phyloP scores from a whole-genome alignment of 169 alveolate genomes.

The Plasmodium vivax region DNA sequence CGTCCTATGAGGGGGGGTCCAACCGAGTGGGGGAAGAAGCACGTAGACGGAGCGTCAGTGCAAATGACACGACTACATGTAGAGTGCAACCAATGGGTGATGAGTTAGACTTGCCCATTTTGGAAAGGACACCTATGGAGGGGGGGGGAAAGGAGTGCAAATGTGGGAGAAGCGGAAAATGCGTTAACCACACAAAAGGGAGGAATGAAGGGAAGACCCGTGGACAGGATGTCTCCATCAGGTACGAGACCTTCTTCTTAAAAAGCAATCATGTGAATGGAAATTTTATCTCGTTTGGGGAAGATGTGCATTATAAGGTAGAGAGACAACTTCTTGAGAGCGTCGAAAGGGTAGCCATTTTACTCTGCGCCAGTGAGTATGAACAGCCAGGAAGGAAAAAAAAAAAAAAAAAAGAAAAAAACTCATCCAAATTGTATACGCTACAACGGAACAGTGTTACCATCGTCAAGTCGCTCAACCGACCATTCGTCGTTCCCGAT shows the following conservation, averaged over 20 bases:
- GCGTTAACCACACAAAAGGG: neutral
- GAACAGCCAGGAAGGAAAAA: neutral
- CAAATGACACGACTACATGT: neutral
- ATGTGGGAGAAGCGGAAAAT: neutral
- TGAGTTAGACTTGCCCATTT: neutral
- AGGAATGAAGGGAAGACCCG: neutral
- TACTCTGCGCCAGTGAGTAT: conserved; percentile 13
- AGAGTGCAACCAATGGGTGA: neutral
- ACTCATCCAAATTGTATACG: neutral
- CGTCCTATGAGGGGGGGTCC: neutral
- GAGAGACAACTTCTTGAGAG: conserved; percentile 13
- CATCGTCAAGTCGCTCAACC: conserved; percentile 15
- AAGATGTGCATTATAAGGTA: conserved; percentile 30
- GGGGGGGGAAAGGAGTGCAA: neutral
- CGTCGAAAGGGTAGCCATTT: conserved; percentile 12
- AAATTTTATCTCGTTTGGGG: neutral
- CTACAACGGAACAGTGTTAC: neutral
- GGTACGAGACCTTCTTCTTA: conserved; percentile 11
- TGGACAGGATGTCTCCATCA: neutral
- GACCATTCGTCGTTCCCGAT: conserved; percentile 41
- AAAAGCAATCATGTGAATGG: conserved; percentile 21
- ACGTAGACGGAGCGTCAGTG: conserved; percentile 2
- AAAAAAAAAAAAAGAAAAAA: neutral
- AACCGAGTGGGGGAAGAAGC: neutral
- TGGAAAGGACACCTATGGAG: neutral